Evolutionary conservation across 805 yeast species (phyloP).

Genomic region (Hanseniaspora lindneri): DNA sequence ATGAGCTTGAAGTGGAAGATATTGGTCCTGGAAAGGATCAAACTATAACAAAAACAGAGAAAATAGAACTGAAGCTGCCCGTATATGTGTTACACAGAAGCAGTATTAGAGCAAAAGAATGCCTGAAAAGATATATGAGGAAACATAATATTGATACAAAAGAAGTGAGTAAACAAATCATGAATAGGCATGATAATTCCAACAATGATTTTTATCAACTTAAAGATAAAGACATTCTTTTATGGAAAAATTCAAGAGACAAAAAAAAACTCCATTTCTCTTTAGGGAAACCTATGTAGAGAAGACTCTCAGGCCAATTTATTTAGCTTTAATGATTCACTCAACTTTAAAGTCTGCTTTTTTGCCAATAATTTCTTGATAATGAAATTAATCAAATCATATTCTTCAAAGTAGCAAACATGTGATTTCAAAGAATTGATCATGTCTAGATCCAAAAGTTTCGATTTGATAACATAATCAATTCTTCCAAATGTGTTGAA

Average conservation of each 20-base stretch:
- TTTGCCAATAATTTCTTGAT: conserved; percentile 40
- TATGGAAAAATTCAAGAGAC: conserved; percentile 1
- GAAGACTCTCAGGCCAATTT: not conserved
- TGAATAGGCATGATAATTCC: not conserved
- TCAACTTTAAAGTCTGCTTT: not conserved
- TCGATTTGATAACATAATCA: conserved; percentile 69
- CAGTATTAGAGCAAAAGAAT: not conserved
- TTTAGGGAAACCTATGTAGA: not conserved
- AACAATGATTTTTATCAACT: conserved; percentile 9
- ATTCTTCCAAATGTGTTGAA: conserved; percentile 66
- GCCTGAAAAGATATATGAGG: conserved; percentile 1
- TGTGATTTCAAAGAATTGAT: conserved; percentile 80
- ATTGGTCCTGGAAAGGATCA: not conserved
- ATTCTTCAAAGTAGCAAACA: conserved; percentile 75
- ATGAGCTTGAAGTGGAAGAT: not conserved
- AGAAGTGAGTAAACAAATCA: not conserved
- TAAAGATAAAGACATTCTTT: not conserved
- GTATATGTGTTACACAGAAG: not conserved
- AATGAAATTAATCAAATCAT: conserved; percentile 70
- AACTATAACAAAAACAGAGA: not conserved
- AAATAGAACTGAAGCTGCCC: not conserved
- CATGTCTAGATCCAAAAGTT: conserved; percentile 66
- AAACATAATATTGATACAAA: conserved; percentile 1
- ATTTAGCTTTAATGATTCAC: conserved; percentile 4
- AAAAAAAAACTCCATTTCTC: not conserved